Evolutionary conservation across 306 rosid species (phyloP).

Genomic region (cucumber (Cucumis sativus)): DNA sequence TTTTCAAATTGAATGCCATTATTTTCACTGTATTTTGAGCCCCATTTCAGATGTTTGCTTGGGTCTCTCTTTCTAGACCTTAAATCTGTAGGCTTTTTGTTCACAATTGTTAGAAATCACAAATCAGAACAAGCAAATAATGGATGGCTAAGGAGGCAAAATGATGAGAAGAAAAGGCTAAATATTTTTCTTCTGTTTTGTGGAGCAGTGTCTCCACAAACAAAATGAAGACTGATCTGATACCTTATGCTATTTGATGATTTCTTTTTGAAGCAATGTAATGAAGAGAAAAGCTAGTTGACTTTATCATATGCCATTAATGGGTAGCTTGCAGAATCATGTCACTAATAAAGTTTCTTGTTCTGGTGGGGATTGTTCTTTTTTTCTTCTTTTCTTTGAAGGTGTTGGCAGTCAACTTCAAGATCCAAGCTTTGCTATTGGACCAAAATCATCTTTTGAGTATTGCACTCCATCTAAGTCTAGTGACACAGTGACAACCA

Average conservation of each 20-base stretch:
- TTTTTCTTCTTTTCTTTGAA: neutral
- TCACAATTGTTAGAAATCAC: neutral
- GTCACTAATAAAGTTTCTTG: conserved; percentile 6
- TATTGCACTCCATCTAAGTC: neutral
- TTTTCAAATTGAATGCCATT: neutral
- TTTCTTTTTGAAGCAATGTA: neutral
- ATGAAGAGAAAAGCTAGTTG: conserved; percentile 2
- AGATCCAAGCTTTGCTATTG: neutral
- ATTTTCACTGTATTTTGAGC: neutral
- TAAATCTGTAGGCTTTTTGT: neutral
- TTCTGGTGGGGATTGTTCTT: neutral
- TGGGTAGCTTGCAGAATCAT: conserved; percentile 6
- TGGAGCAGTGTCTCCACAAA: conserved; percentile 1
- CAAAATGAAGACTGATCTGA: neutral
- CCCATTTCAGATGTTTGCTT: neutral
- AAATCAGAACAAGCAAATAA: neutral
- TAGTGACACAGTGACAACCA: neutral
- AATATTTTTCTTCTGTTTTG: neutral
- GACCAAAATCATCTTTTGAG: neutral
- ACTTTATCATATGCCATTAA: conserved; percentile 7
- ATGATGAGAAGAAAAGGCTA: conserved; percentile 1
- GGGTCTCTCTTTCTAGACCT: neutral
- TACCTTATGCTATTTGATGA: neutral
- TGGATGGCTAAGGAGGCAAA: neutral
- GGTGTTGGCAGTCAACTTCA: conserved; percentile 3